A percentile compares a stretch with the other conserved stretches of the same genome.
phyloP scores from a whole-genome alignment of 805 yeast genomes.

The Jamesozyma rosinii region DNA sequence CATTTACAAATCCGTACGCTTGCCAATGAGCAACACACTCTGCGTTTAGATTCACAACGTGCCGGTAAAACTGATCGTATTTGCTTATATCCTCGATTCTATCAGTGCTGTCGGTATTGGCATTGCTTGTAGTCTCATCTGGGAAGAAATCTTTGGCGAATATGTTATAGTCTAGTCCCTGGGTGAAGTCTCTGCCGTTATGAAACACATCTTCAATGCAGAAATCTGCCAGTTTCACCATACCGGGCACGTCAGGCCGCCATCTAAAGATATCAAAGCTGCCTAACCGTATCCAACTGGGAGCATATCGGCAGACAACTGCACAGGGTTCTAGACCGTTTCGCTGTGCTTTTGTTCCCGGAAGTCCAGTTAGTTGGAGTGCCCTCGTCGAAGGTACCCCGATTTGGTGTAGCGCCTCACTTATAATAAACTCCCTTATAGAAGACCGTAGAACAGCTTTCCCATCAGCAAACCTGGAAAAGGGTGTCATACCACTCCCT shows the following conservation, averaged over 20 bases:
- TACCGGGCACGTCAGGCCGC: constrained; percentile 58
- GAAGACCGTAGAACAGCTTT: constrained; percentile 85
- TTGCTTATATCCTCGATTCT: constrained; percentile 36
- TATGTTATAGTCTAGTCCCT: constrained; percentile 13
- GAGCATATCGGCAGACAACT: constrained; percentile 72
- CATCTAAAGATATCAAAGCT: constrained; percentile 75
- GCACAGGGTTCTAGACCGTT: constrained; percentile 66
- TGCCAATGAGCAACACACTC: constrained; percentile 76
- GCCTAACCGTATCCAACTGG: constrained; percentile 81
- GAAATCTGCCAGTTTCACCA: constrained; percentile 59
- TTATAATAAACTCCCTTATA: constrained; percentile 75
- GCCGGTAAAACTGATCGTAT: constrained; percentile 65
- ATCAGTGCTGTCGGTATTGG: constrained; percentile 4
- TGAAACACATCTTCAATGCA: constrained; percentile 56
- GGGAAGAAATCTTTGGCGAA: constrained; percentile 23
- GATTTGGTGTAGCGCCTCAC: constrained; percentile 70
- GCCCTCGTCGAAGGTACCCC: constrained; percentile 87
- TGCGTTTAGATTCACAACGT: constrained; percentile 68
- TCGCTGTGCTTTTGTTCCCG: constrained; percentile 69
- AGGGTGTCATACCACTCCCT: constrained; percentile 90
- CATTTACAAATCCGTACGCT: constrained; percentile 84
- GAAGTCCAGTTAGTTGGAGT: constrained; percentile 58
- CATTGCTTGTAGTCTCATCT: constrained; percentile 18
- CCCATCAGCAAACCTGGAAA: constrained; percentile 92
- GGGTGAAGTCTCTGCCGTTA: constrained; percentile 29